Conservation (phyloP, 352 stramenopile species). For the Lagenidium giganteum region DNA sequence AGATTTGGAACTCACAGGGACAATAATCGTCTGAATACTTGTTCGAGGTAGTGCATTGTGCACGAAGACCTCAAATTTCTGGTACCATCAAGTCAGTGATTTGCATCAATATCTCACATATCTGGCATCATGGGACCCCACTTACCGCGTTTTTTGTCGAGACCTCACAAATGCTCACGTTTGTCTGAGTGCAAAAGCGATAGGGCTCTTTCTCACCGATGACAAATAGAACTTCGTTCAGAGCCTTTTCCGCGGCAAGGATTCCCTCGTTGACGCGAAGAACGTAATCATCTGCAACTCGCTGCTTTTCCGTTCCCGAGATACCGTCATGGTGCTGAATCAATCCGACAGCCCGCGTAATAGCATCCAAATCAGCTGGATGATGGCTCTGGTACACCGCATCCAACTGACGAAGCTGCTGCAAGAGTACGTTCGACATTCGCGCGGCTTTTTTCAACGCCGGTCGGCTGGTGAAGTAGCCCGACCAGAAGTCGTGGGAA, state of each 20-base stretch:
- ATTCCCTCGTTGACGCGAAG: conserved; percentile 87
- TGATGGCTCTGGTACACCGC: conserved; percentile 65
- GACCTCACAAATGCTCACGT: conserved; percentile 90
- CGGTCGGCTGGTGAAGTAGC: conserved; percentile 95
- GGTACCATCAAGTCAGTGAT: too few species aligned
- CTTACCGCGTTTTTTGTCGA: conserved; percentile 44
- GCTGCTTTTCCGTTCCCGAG: conserved; percentile 94
- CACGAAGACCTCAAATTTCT: conserved; percentile 66
- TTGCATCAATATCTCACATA: too few species aligned
- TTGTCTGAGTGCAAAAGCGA: conserved; percentile 72
- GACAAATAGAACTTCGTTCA: conserved; percentile 74
- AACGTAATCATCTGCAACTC: conserved; percentile 94
- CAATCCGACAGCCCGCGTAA: conserved; percentile 90
- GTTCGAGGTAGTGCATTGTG: conserved; percentile 64
- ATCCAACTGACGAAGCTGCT: conserved; percentile 90
- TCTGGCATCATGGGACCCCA: too few species aligned
- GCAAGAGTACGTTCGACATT: conserved; percentile 83
- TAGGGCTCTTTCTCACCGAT: conserved; percentile 66
- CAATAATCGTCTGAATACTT: conserved; percentile 46
- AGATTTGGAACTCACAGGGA: conserved; percentile 47
- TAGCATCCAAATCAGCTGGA: conserved; percentile 33
- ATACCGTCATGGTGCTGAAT: conserved; percentile 96
- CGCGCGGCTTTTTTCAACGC: conserved; percentile 91
- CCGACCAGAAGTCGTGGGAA: conserved; percentile 92
- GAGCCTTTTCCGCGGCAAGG: conserved; percentile 46